These are phyloP conservation scores for Diaporthe destruens DNA, from an alignment of 2,329 filamentous ascomycete species.

Conservation along the genomic window DNA sequence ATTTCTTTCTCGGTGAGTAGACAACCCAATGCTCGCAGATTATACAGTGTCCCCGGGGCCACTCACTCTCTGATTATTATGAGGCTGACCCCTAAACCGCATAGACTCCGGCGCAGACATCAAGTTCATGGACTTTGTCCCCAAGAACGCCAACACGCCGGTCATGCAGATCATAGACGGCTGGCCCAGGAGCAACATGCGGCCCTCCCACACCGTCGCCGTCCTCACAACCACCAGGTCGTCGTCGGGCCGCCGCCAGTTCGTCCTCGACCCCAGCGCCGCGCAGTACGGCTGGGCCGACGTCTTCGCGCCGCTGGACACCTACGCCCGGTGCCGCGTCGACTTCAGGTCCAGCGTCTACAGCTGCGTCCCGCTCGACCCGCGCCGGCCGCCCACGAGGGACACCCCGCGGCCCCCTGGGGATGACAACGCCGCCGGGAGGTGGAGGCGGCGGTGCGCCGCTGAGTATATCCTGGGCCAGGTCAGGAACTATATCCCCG, in stretches of 20 bases:
- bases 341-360: rapidly evolving
- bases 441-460: background rate
- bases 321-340: background rate
- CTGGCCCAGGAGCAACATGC: background rate
- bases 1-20: slow-evolving; percentile 12
- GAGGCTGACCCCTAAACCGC: too few relatives aligned
- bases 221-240: background rate
- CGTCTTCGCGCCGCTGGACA: background rate
- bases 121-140: background rate
- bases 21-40: background rate
- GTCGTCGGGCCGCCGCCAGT: background rate
- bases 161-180: rapidly evolving
- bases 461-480: background rate
- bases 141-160: background rate
- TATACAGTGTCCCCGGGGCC: too few relatives aligned
- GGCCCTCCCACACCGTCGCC: background rate
- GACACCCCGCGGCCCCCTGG: background rate
- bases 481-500: background rate
- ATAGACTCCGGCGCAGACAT: background rate
- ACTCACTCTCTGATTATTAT: too few relatives aligned
- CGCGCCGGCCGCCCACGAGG: too few relatives aligned
- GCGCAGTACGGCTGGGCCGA: slow-evolving; percentile 19
- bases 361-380: background rate
- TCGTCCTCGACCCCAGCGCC: background rate
- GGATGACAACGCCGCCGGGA: rapidly evolving